A percentile compares a stretch with the other conserved stretches of the same genome.
Evolutionary conservation across 1,284 basidiomycete species (phyloP).

Genomic region (Kwoniella shivajii): DNA sequence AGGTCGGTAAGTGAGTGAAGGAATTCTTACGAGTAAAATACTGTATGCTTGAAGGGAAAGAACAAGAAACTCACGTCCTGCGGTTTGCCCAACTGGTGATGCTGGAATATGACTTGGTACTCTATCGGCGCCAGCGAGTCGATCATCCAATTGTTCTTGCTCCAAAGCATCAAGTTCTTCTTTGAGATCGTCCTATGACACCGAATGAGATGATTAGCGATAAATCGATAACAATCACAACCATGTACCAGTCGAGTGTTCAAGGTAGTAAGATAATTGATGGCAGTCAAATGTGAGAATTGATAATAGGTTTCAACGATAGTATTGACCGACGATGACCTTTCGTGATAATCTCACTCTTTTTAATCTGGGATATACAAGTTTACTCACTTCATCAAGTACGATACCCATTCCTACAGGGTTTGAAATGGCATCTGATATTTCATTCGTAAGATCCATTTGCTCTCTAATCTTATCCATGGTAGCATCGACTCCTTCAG

Average conservation of each 20-base stretch:
- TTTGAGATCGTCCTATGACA: constrained; percentile 75
- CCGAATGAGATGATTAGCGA: neutral
- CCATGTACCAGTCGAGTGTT: too few species aligned
- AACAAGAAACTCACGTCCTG: constrained; percentile 56
- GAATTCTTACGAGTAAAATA: neutral
- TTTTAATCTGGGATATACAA: neutral
- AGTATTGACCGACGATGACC: too few species aligned
- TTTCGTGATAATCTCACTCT: too few species aligned
- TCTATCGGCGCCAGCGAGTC: constrained; percentile 84
- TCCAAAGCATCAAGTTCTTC: constrained; percentile 87
- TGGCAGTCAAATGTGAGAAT: too few species aligned
- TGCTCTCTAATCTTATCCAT: constrained; percentile 92
- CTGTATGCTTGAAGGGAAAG: neutral
- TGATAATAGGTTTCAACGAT: too few species aligned
- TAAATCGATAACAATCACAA: too few species aligned
- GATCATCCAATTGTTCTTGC: constrained; percentile 85
- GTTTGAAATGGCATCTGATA: constrained; percentile 89
- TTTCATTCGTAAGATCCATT: constrained; percentile 91
- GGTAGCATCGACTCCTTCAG: constrained; percentile 87
- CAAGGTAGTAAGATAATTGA: too few species aligned
- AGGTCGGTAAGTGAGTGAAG: neutral
- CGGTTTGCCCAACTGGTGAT: constrained; percentile 58
- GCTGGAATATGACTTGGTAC: constrained; percentile 85
- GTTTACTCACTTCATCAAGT: constrained; percentile 66
- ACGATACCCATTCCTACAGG: constrained; percentile 68